These are phyloP conservation scores for Lavandula angustifolia DNA, from an alignment of 257 asterid genomes.

Conservation along the genomic window DNA sequence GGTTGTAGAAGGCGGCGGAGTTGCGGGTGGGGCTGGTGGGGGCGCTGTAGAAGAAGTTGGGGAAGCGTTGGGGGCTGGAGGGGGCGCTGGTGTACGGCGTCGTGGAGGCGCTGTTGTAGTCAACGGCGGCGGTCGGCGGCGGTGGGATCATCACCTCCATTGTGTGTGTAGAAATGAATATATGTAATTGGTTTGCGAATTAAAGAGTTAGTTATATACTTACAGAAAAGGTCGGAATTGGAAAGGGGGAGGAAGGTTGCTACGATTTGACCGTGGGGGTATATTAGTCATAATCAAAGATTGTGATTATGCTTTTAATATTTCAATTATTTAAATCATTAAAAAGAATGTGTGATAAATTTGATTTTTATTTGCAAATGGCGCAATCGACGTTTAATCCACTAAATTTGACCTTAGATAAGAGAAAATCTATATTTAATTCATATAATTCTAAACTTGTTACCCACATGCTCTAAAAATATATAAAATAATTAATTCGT, in stretches of 20 bases:
- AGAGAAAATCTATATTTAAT: neutral
- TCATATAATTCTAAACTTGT: neutral
- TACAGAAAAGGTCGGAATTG: constrained; percentile 33
- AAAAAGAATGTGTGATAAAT: too few species aligned
- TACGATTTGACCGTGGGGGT: constrained; percentile 1
- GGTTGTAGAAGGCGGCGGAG: constrained; percentile 40
- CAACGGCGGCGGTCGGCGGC: constrained; percentile 39
- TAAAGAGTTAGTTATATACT: constrained; percentile 7
- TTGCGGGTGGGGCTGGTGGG: constrained; percentile 50
- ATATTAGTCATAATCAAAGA: neutral
- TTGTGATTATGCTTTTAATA: constrained; percentile 23
- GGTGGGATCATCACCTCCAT: constrained; percentile 36
- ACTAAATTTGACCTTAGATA: constrained; percentile 35
- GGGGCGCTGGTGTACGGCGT: constrained; percentile 66
- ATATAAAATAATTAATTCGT: neutral
- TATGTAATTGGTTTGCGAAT: too few species aligned
- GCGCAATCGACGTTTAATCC: constrained; percentile 21
- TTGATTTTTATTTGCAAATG: neutral
- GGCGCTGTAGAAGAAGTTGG: constrained; percentile 57
- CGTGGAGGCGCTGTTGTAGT: constrained; percentile 60
- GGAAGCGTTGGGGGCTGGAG: constrained; percentile 59
- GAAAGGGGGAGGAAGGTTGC: constrained; percentile 33
- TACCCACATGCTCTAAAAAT: neutral
- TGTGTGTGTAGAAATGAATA: constrained; percentile 32
- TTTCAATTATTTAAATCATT: neutral